A percentile compares a stretch with the other conserved stretches of the same genome.
Conservation (phyloP, 169 alveolate genomes). For the Eimeria falciformis region DNA sequence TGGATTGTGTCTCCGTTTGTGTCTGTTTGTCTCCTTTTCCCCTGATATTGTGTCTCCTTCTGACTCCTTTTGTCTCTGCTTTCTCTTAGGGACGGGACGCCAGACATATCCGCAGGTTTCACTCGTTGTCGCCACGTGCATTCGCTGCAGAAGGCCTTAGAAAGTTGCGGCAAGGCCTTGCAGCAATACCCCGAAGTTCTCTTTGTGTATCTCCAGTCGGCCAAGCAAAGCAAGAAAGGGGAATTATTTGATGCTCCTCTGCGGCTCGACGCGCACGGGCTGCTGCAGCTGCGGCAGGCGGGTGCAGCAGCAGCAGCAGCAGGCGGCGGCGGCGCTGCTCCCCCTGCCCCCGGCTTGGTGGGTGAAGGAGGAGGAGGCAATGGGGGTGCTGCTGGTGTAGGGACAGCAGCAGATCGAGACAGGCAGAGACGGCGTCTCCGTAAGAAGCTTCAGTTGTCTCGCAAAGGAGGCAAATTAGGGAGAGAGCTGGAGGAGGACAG, state of each 20-base stretch:
- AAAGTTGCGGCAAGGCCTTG: slow-evolving; percentile 85
- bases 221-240: slow-evolving; percentile 91
- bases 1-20: not conserved
- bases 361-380: not conserved
- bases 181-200: slow-evolving; percentile 90
- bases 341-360: not conserved
- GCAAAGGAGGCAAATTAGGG: slow-evolving; percentile 10
- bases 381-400: not conserved
- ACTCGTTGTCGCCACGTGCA: slow-evolving; percentile 81
- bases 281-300: slow-evolving; percentile 74
- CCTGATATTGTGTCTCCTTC: not conserved
- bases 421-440: slow-evolving; percentile 58
- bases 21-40: not conserved
- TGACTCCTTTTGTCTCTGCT: not conserved
- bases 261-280: slow-evolving; percentile 87
- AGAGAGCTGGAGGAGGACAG: slow-evolving; percentile 14
- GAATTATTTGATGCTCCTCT: slow-evolving; percentile 92
- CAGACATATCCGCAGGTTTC: slow-evolving; percentile 78
- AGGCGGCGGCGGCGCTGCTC: slow-evolving; percentile 26
- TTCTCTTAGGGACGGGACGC: slow-evolving; percentile 73
- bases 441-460: slow-evolving; percentile 47
- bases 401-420: not conserved
- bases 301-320: slow-evolving; percentile 9
- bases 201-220: slow-evolving; percentile 89
- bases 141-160: slow-evolving; percentile 88